Evolutionary conservation across 345 rosid genomes (phyloP).

Genomic region (Pistacia atlantica): DNA sequence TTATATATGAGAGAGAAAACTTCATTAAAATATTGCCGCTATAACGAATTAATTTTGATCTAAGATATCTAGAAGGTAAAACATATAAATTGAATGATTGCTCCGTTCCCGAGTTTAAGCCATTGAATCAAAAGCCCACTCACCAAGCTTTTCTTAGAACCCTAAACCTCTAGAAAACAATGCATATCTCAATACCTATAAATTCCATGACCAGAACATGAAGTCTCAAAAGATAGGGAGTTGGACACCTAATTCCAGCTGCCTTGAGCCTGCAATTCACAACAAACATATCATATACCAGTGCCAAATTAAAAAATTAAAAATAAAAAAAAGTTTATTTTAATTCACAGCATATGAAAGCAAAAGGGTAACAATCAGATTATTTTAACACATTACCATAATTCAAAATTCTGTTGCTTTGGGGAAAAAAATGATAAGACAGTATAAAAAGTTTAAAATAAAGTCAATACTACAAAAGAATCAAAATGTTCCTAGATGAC

Average conservation of each 20-base stretch:
- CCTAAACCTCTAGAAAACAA: slow-evolving; percentile 3
- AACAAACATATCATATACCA: not conserved
- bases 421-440: not conserved
- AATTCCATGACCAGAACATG: slow-evolving; percentile 99
- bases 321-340: not conserved
- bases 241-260: slow-evolving; percentile 91
- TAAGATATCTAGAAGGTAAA: not conserved
- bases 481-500: not conserved
- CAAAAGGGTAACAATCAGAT: not conserved
- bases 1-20: not conserved
- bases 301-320: not conserved
- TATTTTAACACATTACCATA: not conserved
- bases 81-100: not conserved
- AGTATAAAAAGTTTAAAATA: too few species aligned
- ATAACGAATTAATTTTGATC: not conserved
- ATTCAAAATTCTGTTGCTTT: not conserved
- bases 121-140: not conserved
- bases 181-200: slow-evolving; percentile 52
- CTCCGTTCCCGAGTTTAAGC: not conserved
- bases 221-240: slow-evolving; percentile 69
- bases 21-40: not conserved
- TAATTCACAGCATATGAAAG: not conserved
- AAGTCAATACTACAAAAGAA: too few species aligned
- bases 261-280: slow-evolving; percentile 72
- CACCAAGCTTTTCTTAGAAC: not conserved